These are phyloP conservation scores for Jacaranda mimosifolia DNA, from an alignment of 257 asterid genomes.

Conservation along the genomic window DNA sequence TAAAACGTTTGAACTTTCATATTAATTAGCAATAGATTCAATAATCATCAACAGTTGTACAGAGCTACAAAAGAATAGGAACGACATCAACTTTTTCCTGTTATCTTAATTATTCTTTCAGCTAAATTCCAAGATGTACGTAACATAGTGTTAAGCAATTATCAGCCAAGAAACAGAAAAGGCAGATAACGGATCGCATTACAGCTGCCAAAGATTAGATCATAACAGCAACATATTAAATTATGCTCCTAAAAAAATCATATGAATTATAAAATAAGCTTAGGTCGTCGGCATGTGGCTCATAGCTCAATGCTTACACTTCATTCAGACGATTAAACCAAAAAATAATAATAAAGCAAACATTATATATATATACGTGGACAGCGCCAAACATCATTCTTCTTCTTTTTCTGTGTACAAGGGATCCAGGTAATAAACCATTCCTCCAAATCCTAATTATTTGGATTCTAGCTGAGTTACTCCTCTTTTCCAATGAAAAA, in stretches of 20 bases:
- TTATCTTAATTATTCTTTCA: no score
- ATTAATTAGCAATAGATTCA: no score
- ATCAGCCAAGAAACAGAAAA: no score
- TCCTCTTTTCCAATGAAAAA: neutral
- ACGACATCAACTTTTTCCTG: no score
- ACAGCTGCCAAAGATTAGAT: no score
- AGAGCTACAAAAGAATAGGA: no score
- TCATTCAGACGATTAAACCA: neutral
- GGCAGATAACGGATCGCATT: no score
- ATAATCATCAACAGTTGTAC: no score
- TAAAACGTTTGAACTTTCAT: no score
- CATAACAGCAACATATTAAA: no score
- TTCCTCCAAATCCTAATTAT: conserved; percentile 8
- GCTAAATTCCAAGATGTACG: no score
- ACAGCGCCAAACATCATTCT: neutral
- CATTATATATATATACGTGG: neutral
- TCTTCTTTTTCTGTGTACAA: neutral
- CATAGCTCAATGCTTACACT: neutral
- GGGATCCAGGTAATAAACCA: conserved; percentile 41
- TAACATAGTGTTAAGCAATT: no score
- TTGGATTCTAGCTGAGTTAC: conserved; percentile 26
- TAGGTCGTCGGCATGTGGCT: neutral
- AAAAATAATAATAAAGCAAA: neutral
- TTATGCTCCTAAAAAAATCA: neutral
- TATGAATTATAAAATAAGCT: neutral